Evolutionary conservation across 2,329 filamentous ascomycete species (phyloP), one percentile per base, ranked within the genome.

Genomic region (Colletotrichum siamense): DNA sequence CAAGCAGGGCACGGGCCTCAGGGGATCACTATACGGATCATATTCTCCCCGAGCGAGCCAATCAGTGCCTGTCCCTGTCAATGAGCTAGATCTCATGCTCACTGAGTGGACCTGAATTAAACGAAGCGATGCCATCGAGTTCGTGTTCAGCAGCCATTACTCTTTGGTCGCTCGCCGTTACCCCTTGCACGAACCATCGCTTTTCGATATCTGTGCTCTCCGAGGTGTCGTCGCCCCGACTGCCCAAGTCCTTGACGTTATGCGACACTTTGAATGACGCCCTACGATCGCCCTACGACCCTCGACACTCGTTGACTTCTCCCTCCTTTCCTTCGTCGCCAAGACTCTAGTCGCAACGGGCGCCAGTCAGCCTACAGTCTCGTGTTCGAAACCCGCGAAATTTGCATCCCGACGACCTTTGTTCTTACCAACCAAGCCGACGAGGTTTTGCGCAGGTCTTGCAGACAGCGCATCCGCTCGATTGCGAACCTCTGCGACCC

Each of bases 91-190:
- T 76, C 65, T 68, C 63, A 64, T 73, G 69, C 18, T 69, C 26
- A 34, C 64, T 64, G 36, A 74, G 70, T 76, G 74, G 74, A 64
- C 34, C 74, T 74, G 74, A 74, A 76, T 72, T 75, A 67, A 72
- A 75, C 62, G 73, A 72, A 71, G 59, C 71, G 57, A 69, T 76
- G 64, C 70, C 65, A 49, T 69, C 73, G 57, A 69, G 39, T 34
- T 73, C 65, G 74, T 76, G 74, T 76, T 69, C 65, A 74, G 57
- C 64, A 65, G 24, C 26, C 34, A 59, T 74, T 52, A 52, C 44
- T 55, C 64, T 34, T 62, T 59, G 55, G 55, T 24, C 12, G 55
- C n/a, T 49, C n/a, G 64, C 28, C 65, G 28, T 69, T 49, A 55
- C 65, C 70, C 44, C 65, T 76, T 69, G 65, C 64, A 76, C 74